A percentile compares a stretch with the other conserved stretches of the same genome.
Evolutionary conservation across 129 eudicot genomes (phyloP).

Genomic region (Lactuca sativa): DNA sequence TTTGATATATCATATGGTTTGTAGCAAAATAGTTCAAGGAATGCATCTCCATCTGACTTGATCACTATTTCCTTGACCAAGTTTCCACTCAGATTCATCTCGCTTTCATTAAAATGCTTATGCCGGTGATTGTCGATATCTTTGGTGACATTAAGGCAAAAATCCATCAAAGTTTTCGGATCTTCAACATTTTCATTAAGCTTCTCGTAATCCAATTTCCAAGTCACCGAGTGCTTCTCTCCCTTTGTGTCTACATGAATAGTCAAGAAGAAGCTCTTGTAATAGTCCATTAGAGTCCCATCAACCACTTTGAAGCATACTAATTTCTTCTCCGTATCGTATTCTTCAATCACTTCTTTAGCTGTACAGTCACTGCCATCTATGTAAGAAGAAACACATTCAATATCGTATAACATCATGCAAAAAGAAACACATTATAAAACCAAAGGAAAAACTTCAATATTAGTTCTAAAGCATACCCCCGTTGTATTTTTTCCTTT

Average conservation of each 20-base stretch:
- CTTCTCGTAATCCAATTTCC: slow-evolving; percentile 48
- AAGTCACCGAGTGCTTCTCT: slow-evolving; percentile 36
- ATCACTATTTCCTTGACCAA: background rate
- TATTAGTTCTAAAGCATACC: background rate
- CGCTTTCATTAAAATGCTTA: too few species aligned
- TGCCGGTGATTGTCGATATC: slow-evolving; percentile 50
- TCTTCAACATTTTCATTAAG: slow-evolving; percentile 28
- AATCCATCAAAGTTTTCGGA: slow-evolving; percentile 33
- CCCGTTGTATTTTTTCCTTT: background rate
- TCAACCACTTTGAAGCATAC: slow-evolving; percentile 34
- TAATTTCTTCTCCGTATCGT: slow-evolving; percentile 39
- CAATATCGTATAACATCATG: background rate
- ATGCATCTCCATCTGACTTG: background rate
- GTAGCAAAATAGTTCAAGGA: background rate
- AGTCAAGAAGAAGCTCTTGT: slow-evolving; percentile 25
- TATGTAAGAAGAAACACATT: slow-evolving; percentile 1
- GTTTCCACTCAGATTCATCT: background rate
- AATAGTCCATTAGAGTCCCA: slow-evolving; percentile 36
- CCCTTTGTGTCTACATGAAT: slow-evolving; percentile 42
- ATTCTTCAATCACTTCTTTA: slow-evolving; percentile 31
- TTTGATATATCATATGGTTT: background rate
- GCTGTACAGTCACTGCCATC: slow-evolving; percentile 31
- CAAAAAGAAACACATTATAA: background rate
- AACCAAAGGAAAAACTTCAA: too few species aligned
- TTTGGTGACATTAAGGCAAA: slow-evolving; percentile 31